Evolutionary conservation across 192 early-diverging fungal species (phyloP).

Genomic region (Coemansia furcata): DNA sequence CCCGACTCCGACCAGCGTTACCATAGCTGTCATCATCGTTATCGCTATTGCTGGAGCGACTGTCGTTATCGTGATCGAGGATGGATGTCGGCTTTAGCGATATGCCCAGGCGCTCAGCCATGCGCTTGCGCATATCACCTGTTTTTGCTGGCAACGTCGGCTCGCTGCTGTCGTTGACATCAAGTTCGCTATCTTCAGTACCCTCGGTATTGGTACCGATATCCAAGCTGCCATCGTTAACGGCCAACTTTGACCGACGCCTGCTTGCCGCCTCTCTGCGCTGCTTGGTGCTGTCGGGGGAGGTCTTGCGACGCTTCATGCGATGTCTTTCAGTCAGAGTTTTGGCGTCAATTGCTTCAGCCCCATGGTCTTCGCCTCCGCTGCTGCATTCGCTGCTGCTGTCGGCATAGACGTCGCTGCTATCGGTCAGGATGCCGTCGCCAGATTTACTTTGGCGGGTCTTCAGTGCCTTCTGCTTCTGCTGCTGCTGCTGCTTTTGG

Average conservation of each 20-base stretch:
- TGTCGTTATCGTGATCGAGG: not conserved
- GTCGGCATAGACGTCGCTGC: slow-evolving; percentile 30
- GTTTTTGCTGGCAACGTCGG: not conserved
- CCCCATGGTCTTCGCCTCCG: slow-evolving; percentile 29
- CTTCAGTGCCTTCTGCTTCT: slow-evolving; percentile 17
- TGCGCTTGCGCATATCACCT: not conserved
- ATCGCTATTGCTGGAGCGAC: slow-evolving; percentile 15
- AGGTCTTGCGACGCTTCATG: slow-evolving; percentile 28
- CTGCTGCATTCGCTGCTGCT: slow-evolving; percentile 22
- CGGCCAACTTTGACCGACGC: slow-evolving; percentile 13
- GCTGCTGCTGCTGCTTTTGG: slow-evolving; percentile 17
- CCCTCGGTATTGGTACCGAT: slow-evolving; percentile 19
- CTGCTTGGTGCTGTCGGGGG: slow-evolving; percentile 8
- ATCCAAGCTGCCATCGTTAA: slow-evolving; percentile 38
- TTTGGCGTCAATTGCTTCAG: not conserved
- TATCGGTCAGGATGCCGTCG: slow-evolving; percentile 13
- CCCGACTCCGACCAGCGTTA: slow-evolving; percentile 1
- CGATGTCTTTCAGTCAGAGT: slow-evolving; percentile 7
- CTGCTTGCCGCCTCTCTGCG: not conserved
- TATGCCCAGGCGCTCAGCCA: slow-evolving; percentile 11
- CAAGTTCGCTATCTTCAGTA: slow-evolving; percentile 15
- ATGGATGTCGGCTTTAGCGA: slow-evolving; percentile 9
- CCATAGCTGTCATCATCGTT: slow-evolving; percentile 12
- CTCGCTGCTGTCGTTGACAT: slow-evolving; percentile 4
- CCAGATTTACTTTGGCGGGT: not conserved